Percentiles rank a stretch among this genome's conserved stretches.
phyloP scores from a whole-genome alignment of 352 stramenopile genomes.

The Pythium monospermum region DNA sequence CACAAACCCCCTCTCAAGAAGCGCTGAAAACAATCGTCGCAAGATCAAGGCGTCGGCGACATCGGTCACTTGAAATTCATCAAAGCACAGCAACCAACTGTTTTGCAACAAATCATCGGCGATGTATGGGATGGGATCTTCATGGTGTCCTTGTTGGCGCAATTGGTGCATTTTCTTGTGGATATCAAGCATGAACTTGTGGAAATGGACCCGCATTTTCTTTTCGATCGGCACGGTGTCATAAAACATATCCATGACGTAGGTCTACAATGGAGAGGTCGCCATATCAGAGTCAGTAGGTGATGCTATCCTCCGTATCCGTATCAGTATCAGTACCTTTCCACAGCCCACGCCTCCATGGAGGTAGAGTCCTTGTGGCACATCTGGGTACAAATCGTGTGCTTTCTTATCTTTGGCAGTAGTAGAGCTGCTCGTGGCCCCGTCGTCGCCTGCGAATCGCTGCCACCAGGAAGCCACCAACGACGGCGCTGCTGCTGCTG shows the following conservation, averaged over 20 bases:
- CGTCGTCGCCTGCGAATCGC: constrained; percentile 31
- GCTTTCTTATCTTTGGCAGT: neutral
- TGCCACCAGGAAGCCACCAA: constrained; percentile 52
- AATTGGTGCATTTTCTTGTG: constrained; percentile 93
- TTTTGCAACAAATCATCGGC: constrained; percentile 80
- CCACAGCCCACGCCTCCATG: constrained; percentile 94
- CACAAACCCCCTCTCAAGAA: constrained; percentile 90
- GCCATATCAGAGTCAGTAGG: neutral
- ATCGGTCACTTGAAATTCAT: constrained; percentile 98
- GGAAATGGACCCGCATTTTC: constrained; percentile 95
- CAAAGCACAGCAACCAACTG: constrained; percentile 94
- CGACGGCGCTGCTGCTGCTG: neutral
- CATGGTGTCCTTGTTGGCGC: constrained; percentile 79
- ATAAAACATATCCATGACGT: constrained; percentile 98
- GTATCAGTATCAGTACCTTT: constrained; percentile 42
- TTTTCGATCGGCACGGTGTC: constrained; percentile 57
- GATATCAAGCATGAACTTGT: constrained; percentile 97
- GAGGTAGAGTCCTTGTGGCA: constrained; percentile 95
- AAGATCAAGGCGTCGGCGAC: constrained; percentile 97
- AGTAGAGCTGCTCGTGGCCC: constrained; percentile 4
- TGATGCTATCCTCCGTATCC: neutral
- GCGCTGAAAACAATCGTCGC: constrained; percentile 86
- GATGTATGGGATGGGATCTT: constrained; percentile 83
- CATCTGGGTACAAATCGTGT: constrained; percentile 9
- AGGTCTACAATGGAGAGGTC: constrained; percentile 56